Evolutionary conservation across 2,329 filamentous ascomycete species (phyloP), one percentile per base, ranked within the genome.

Genomic region (Gaeumannomyces tritici): DNA sequence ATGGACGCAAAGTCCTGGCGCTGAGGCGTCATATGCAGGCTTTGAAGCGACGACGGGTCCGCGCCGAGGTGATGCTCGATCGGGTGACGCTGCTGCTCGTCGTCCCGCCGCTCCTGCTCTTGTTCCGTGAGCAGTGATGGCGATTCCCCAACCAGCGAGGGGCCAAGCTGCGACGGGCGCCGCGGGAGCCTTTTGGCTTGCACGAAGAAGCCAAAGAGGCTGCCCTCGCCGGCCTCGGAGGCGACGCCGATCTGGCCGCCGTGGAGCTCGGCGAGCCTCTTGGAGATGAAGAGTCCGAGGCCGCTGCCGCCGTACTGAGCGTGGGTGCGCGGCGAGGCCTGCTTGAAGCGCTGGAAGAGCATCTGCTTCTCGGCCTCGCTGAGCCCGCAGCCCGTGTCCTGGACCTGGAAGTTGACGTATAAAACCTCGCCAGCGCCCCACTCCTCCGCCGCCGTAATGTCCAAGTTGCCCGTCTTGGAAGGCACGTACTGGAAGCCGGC

Each of bases 281-380:
- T 79, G 0, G 82, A 85, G 64, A 88, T 88, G 68, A 88, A 89
- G 0, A 88, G 75, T 0, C 85, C 86, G 1, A 88, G 76, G 0
- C 86, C 86, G 9, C 80, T 83, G 7, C 86, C 86, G 2, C 85
- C 85, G 62, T 88, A 88, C 65, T 85, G 82, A 0, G 87, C 82
- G 63, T 78, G 76, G 0, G 76, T 78, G 31, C 74, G 68, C 0
- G 76, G 75, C 0, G 71, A 74, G 0, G 86, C 87, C 71, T 90
- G 87, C 6, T 84, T 86, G 72, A 89, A 89, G 0, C 86, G 78
- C 63, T 87, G 80, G 67, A 90, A 90, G 0, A 90, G 77, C 11
- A 85, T 74, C 64, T 85, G 86, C 71, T 84, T 86, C 67, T 89
- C 86, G 59, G 84, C 79, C 0, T 81, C 77, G 2, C 76, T 83